Evolutionary conservation across 306 rosid genomes (phyloP).

Genomic region (Malus asiatica): DNA sequence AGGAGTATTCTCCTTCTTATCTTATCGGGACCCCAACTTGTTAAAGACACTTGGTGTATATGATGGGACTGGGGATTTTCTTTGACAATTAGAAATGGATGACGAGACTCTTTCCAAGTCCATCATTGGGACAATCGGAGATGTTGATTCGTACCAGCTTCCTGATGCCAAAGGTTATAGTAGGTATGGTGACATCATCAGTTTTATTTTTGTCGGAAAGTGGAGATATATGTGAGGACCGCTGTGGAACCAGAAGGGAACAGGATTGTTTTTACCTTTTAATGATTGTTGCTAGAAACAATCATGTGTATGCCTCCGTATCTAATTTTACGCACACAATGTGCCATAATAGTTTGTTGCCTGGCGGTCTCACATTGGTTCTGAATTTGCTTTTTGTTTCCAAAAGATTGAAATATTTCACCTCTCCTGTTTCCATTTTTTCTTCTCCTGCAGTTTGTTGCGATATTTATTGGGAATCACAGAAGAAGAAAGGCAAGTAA

Average conservation of each 20-base stretch:
- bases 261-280: not conserved
- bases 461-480: constrained; percentile 78
- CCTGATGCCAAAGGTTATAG: constrained; percentile 99
- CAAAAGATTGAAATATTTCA: not conserved
- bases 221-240: not conserved
- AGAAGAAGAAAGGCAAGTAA: constrained; percentile 81
- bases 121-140: constrained; percentile 96
- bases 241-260: not conserved
- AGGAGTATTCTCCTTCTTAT: constrained; percentile 94
- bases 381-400: constrained; percentile 1
- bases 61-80: constrained; percentile 83
- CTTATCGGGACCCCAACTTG: constrained; percentile 95
- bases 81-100: constrained; percentile 68
- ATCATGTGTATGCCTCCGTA: not conserved
- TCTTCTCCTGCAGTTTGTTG: constrained; percentile 44
- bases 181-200: constrained; percentile 44
- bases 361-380: constrained; percentile 1
- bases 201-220: not conserved
- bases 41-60: constrained; percentile 88
- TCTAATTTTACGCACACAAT: not conserved
- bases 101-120: constrained; percentile 73
- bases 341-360: not conserved
- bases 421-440: not conserved
- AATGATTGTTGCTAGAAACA: not conserved
- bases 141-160: constrained; percentile 91